Percentiles rank a stretch among this genome's conserved stretches.
These are phyloP conservation scores for Rhinocladiella mackenziei DNA, from an alignment of 2,329 filamentous ascomycete species.

Conservation along the genomic window DNA sequence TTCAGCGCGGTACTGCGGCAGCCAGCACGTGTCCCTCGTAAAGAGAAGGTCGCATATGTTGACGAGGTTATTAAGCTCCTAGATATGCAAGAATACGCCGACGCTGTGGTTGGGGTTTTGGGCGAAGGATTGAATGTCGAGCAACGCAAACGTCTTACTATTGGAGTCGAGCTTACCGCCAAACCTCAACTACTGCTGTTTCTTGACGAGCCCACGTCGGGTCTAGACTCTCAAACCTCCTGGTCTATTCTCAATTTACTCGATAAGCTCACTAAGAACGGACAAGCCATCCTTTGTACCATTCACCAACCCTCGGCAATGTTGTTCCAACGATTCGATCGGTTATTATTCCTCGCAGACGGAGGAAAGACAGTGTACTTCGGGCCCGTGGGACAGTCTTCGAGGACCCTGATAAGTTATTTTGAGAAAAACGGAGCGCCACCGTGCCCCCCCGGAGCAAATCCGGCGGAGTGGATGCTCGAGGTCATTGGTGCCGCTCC, in stretches of 20 bases:
- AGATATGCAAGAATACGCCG: conserved; percentile 85
- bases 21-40: conserved; percentile 64
- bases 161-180: conserved; percentile 88
- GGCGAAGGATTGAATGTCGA: conserved; percentile 67
- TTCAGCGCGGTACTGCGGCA: conserved; percentile 86
- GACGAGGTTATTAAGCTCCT: conserved; percentile 86
- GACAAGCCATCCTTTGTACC: conserved; percentile 92
- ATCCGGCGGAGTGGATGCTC: conserved; percentile 74
- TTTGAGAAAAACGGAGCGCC: conserved; percentile 63
- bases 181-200: conserved; percentile 87
- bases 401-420: conserved; percentile 55
- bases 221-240: conserved; percentile 87
- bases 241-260: conserved; percentile 88
- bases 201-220: conserved; percentile 91
- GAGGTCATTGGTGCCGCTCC: conserved; percentile 57
- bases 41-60: conserved; percentile 82
- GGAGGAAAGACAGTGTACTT: conserved; percentile 68
- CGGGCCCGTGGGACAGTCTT: conserved; percentile 61
- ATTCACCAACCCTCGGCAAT: conserved; percentile 97
- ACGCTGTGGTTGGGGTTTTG: conserved; percentile 84
- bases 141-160: conserved; percentile 73
- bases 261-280: conserved; percentile 81
- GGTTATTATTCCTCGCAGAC: conserved; percentile 59
- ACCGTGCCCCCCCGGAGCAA: conserved; percentile 58
- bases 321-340: conserved; percentile 81